phyloP scores from a whole-genome alignment of 192 early-diverging fungal species.

The Coemansia sp. region DNA sequence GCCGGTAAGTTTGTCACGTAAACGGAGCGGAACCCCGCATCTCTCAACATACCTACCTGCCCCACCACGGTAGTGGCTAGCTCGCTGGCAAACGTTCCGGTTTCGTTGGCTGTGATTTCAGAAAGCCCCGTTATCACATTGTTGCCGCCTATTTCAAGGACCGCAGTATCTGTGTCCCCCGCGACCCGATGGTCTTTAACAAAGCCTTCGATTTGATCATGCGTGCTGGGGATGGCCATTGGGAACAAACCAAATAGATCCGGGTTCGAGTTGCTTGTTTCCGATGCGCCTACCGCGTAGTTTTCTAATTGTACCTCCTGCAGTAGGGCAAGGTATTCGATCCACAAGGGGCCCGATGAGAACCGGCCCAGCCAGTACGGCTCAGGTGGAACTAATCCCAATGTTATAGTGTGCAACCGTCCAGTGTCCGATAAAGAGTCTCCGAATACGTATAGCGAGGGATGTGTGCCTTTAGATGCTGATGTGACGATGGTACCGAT shows the following conservation, averaged over 20 bases:
- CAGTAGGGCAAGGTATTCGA: constrained; percentile 18
- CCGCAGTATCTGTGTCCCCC: constrained; percentile 1
- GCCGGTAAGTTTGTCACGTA: constrained; percentile 14
- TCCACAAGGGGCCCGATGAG: constrained; percentile 23
- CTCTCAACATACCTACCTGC: constrained; percentile 8
- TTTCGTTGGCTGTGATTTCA: constrained; percentile 1
- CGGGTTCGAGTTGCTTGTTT: neutral
- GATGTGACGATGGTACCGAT: neutral
- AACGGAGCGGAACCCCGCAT: constrained; percentile 13
- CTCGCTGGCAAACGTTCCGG: neutral
- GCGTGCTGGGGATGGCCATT: constrained; percentile 16
- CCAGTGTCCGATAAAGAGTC: constrained; percentile 32
- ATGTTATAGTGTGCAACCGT: constrained; percentile 12
- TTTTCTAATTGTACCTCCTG: constrained; percentile 7
- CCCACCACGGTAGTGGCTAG: constrained; percentile 10
- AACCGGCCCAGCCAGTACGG: constrained; percentile 32
- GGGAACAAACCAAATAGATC: constrained; percentile 10
- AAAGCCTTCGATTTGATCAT: constrained; percentile 16
- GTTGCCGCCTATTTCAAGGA: constrained; percentile 22
- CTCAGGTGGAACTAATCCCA: constrained; percentile 13
- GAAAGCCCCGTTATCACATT: constrained; percentile 12
- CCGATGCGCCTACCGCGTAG: constrained; percentile 17
- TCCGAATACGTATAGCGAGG: constrained; percentile 29
- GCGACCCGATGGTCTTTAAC: neutral
- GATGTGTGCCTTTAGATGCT: too few relatives aligned